These are phyloP conservation scores for Penicillium fuscoglaucum DNA, from an alignment of 2,329 filamentous ascomycete species.

Conservation along the genomic window DNA sequence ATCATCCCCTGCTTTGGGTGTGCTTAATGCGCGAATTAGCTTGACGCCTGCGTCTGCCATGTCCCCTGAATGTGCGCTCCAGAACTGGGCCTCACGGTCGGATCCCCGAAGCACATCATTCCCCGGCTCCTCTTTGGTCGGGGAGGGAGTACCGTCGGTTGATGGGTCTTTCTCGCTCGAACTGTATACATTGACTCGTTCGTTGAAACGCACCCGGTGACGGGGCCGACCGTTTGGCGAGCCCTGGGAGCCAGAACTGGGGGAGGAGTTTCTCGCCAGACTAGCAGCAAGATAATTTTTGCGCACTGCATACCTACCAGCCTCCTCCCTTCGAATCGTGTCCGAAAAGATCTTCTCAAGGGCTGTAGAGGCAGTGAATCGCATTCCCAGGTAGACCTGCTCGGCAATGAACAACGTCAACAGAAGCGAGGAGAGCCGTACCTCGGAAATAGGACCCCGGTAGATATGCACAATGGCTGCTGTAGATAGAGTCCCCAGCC, in stretches of 20 bases:
- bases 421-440: slow-evolving; percentile 74
- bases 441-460: slow-evolving; percentile 64
- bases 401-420: slow-evolving; percentile 79
- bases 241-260: slow-evolving; percentile 11
- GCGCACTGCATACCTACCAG: slow-evolving; percentile 73
- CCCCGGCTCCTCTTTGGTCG: slow-evolving; percentile 21
- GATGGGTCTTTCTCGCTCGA: slow-evolving; percentile 25
- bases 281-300: slow-evolving; percentile 66
- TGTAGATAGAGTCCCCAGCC: slow-evolving; percentile 86
- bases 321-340: slow-evolving; percentile 77
- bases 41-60: slow-evolving; percentile 52
- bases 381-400: slow-evolving; percentile 75
- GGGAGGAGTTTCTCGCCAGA: slow-evolving; percentile 8
- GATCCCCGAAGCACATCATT: slow-evolving; percentile 31
- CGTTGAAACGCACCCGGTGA: slow-evolving; percentile 37
- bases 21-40: slow-evolving; percentile 50
- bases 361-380: slow-evolving; percentile 67
- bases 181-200: slow-evolving; percentile 35
- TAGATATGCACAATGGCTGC: slow-evolving; percentile 89
- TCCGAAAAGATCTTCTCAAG: slow-evolving; percentile 79
- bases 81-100: slow-evolving; percentile 53
- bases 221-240: slow-evolving; percentile 15
- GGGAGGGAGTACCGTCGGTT: slow-evolving; percentile 25
- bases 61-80: slow-evolving; percentile 54
- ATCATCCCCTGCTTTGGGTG: slow-evolving; percentile 20